Conservation (phyloP, 805 yeast genomes). For the Saccharomycopsis selenospora region DNA sequence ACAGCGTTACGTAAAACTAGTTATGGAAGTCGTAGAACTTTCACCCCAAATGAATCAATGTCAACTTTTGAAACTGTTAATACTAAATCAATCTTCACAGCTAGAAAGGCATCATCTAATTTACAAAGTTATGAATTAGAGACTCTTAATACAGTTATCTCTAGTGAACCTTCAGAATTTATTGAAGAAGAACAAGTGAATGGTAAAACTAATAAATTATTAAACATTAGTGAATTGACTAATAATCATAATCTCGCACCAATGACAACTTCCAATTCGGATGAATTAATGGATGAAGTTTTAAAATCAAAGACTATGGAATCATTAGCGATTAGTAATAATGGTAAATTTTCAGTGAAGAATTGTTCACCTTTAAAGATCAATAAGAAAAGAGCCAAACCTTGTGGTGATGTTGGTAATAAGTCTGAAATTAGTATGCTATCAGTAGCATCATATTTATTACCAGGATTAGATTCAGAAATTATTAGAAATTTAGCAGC, state of each 20-base stretch:
- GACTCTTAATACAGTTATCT: not conserved
- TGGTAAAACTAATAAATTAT: not conserved
- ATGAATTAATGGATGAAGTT: not conserved
- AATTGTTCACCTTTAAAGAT: slow-evolving; percentile 2
- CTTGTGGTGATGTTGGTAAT: not conserved
- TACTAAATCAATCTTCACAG: not conserved
- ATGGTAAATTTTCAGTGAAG: slow-evolving; percentile 14
- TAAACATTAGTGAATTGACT: not conserved
- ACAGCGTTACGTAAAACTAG: not conserved
- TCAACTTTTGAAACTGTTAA: not conserved
- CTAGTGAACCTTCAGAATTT: not conserved
- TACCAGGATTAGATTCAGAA: slow-evolving; percentile 41
- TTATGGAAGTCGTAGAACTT: not conserved
- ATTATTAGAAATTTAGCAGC: slow-evolving; percentile 74
- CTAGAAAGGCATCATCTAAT: not conserved
- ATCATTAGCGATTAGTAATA: not conserved
- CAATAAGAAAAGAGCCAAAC: not conserved
- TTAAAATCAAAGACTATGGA: not conserved
- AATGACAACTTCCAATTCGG: not conserved
- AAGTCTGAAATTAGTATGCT: slow-evolving; percentile 14
- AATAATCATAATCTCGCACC: not conserved
- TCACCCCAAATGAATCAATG: not conserved
- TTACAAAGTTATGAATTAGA: not conserved
- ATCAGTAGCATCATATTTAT: slow-evolving; percentile 14
- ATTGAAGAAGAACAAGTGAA: too few relatives aligned